Percentiles rank a stretch among this genome's conserved stretches.
These are phyloP conservation scores for Cicer yamashitae DNA, from an alignment of 306 rosid genomes.

Conservation along the genomic window DNA sequence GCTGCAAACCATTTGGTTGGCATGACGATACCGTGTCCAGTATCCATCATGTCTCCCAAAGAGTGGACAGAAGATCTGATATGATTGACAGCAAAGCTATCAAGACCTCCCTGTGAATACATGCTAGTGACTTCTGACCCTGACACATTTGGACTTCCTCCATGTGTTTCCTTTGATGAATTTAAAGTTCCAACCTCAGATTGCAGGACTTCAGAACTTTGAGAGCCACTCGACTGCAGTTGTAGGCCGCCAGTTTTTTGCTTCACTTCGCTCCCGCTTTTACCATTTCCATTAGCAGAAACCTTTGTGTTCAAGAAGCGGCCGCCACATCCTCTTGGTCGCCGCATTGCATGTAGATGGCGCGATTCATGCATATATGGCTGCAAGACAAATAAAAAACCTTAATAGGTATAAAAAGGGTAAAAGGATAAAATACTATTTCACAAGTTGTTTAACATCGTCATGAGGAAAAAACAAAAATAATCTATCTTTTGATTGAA, in stretches of 20 bases:
- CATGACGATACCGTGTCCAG: constrained; percentile 55
- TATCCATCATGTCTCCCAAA: constrained; percentile 60
- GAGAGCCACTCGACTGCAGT: constrained; percentile 61
- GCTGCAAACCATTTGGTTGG: constrained; percentile 86
- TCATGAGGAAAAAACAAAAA: neutral
- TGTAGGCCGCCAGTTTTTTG: constrained; percentile 42
- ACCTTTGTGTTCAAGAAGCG: constrained; percentile 79
- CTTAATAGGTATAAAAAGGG: constrained; percentile 7
- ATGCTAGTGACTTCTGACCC: constrained; percentile 85
- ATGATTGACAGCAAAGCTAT: constrained; percentile 59
- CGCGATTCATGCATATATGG: constrained; percentile 97
- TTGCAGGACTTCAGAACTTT: constrained; percentile 70
- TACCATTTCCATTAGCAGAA: constrained; percentile 45
- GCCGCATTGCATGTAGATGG: constrained; percentile 90
- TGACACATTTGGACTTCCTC: constrained; percentile 64
- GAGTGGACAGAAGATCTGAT: constrained; percentile 59
- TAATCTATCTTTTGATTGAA: neutral
- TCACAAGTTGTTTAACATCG: constrained; percentile 2
- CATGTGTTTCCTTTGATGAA: constrained; percentile 69
- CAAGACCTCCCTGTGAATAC: constrained; percentile 64
- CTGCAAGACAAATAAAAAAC: constrained; percentile 53
- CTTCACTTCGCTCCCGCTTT: constrained; percentile 43
- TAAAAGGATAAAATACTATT: neutral
- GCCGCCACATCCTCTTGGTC: constrained; percentile 96
- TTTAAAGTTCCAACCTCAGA: constrained; percentile 72